phyloP scores from a whole-genome alignment of 371 early-diverging fungal genomes.

The Blakeslea trispora region DNA sequence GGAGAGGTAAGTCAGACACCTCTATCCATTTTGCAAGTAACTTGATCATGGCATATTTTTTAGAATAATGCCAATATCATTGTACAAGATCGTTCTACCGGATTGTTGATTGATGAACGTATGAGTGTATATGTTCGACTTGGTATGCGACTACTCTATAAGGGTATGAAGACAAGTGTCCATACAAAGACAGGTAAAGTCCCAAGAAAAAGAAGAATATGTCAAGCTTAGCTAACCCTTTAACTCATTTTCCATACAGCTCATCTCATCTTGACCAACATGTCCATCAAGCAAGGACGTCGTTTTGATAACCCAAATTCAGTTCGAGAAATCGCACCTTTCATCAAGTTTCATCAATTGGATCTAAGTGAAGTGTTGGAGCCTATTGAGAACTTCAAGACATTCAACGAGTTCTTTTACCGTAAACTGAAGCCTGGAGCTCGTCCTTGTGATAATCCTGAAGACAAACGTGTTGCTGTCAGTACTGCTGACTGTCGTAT shows the following conservation, averaged over 20 bases:
- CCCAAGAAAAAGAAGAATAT: too few species aligned
- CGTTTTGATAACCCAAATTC: conserved; percentile 76
- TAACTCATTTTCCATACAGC: too few species aligned
- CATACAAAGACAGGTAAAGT: conserved; percentile 39
- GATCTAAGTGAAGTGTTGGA: conserved; percentile 63
- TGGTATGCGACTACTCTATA: conserved; percentile 82
- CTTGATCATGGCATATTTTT: too few species aligned
- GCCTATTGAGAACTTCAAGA: conserved; percentile 69
- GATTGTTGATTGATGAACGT: conserved; percentile 78
- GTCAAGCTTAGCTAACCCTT: too few species aligned
- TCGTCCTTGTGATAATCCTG: conserved; percentile 64
- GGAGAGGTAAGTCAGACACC: conserved; percentile 64
- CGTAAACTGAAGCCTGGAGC: conserved; percentile 76
- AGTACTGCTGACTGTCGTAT: conserved; percentile 84
- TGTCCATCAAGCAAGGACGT: conserved; percentile 77
- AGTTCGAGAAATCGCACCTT: conserved; percentile 69
- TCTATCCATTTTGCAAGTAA: too few species aligned
- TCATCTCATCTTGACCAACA: conserved; percentile 56
- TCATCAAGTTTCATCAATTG: conserved; percentile 78
- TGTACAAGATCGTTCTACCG: conserved; percentile 74
- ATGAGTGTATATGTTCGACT: conserved; percentile 84
- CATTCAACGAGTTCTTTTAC: conserved; percentile 90
- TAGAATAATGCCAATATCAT: conserved; percentile 73
- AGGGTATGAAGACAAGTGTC: conserved; percentile 53
- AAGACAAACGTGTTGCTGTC: conserved; percentile 68